Base-by-base conservation (phyloP, 1,139 yeast genomes). In the Debaryomyces sp. region DNA sequence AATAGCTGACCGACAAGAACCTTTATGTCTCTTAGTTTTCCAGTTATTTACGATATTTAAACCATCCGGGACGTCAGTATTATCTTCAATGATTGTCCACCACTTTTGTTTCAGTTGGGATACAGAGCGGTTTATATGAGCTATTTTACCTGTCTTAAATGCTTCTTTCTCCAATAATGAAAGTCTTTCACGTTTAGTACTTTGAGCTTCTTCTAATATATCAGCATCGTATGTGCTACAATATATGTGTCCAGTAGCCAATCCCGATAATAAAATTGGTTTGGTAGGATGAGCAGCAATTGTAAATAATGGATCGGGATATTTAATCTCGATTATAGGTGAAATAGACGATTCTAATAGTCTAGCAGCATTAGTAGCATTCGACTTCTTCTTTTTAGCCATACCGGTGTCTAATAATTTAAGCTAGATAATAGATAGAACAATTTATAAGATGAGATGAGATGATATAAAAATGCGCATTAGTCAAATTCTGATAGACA, bases 11-110 rank as follows among this genome's bases (percentile, higher is more conserved):
- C 99, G 71, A 54, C 96, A 89, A 51, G 96, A 87, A 1, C 92
- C 94, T 66, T 90, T 90, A 64, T 94, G 98, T 61, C 98, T 79
- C 60, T 83, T 89, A 0, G 98, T 91, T 50, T 86, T 81, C 98
- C 98, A 94, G 35, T 75, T 54, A n/a, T 73, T 61, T 3, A 64
- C 66, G 2, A 81, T 63, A 3, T 64, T 62, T 15, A 67, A 65
- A 4, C 61, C 69, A n/a, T 61, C 65, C 5, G 59, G 63, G 6
- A 61, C 57, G 0, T 62, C 68, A 2, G 67, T 65, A 27, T 62
- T 64, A 54, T 78, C 80, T 4, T 64, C 62, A 2, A 71, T 68
- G 2, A 76, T 72, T 3, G 70, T 66, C 87, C 87, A 83, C 71
- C 81, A 72, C 51, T 75, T 75, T 41, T 66, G 66, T 47, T 70